phyloP scores from a whole-genome alignment of 2,329 filamentous ascomycete genomes.

The Colletotrichum filicis region DNA sequence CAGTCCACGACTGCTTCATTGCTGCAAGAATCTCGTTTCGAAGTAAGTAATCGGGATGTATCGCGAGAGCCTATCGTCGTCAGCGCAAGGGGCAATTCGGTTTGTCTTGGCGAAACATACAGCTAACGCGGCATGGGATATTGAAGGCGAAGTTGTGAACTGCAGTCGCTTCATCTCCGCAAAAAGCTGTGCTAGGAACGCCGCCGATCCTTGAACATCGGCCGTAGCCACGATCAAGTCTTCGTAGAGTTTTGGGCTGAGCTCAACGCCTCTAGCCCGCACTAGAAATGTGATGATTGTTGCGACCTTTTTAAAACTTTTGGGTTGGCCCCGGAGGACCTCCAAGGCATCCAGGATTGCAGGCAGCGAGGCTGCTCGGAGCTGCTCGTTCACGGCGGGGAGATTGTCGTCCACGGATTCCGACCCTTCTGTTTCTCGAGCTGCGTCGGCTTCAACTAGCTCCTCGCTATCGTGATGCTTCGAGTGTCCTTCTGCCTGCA shows the following conservation, averaged over 20 bases:
- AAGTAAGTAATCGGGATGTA: conserved; percentile 87
- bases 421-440: not conserved
- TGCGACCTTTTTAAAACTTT: conserved; percentile 50
- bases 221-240: conserved; percentile 79
- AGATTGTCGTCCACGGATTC: not conserved
- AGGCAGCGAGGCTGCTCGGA: conserved; percentile 44
- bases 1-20: conserved; percentile 79
- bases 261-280: conserved; percentile 61
- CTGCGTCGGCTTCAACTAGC: not conserved
- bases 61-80: conserved; percentile 70
- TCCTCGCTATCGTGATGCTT: not conserved
- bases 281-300: conserved; percentile 69
- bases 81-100: not conserved
- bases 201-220: conserved; percentile 73
- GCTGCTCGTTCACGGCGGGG: conserved; percentile 36
- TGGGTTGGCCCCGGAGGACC: conserved; percentile 48
- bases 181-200: conserved; percentile 71
- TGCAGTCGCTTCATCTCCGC: conserved; percentile 74
- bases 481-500: not conserved
- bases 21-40: conserved; percentile 77
- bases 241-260: conserved; percentile 74
- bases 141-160: conserved; percentile 71
- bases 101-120: conserved; percentile 49
- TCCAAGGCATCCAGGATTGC: conserved; percentile 61
- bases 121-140: conserved; percentile 79